A percentile compares a stretch with the other conserved stretches of the same genome.
Evolutionary conservation across 495 filamentous ascomycete genomes (phyloP).

Genomic region (Penicillium crystallinum): DNA sequence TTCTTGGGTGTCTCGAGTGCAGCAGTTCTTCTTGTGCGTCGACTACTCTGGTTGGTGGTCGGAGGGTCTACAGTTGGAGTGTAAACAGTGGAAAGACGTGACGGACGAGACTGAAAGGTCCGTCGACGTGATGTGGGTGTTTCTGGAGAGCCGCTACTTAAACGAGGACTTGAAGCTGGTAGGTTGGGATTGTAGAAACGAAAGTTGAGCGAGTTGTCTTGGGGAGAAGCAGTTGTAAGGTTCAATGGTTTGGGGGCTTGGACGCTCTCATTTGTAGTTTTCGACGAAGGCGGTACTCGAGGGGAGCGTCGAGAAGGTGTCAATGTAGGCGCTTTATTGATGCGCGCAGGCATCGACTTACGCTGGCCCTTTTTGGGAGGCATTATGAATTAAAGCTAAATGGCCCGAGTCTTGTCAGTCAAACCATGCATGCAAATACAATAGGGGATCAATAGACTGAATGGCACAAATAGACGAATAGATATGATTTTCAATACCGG

Average conservation of each 20-base stretch:
- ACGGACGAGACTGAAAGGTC: slow-evolving; percentile 19
- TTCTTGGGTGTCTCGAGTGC: slow-evolving; percentile 12
- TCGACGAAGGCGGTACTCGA: slow-evolving; percentile 11
- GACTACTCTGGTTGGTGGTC: slow-evolving; percentile 10
- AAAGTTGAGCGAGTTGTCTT: slow-evolving; percentile 11
- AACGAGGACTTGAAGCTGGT: background rate
- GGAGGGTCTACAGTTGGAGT: slow-evolving; percentile 18
- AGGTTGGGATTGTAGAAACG: slow-evolving; percentile 12
- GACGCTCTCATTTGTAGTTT: background rate
- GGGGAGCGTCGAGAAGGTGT: slow-evolving; percentile 21
- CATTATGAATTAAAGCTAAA: slow-evolving; percentile 18
- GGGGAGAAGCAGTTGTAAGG: slow-evolving; percentile 7
- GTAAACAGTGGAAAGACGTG: slow-evolving; percentile 22
- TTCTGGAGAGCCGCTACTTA: slow-evolving; percentile 5
- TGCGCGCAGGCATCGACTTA: slow-evolving; percentile 19
- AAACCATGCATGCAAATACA: slow-evolving; percentile 5
- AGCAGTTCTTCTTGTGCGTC: slow-evolving; percentile 12
- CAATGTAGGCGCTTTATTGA: slow-evolving; percentile 10
- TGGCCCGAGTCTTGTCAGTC: slow-evolving; percentile 4
- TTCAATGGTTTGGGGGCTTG: slow-evolving; percentile 6
- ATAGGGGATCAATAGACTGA: background rate
- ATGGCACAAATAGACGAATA: background rate
- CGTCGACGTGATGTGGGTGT: slow-evolving; percentile 12
- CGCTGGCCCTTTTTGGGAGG: slow-evolving; percentile 20
- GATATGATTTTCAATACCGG: background rate